Evolutionary conservation across 1,139 yeast species (phyloP).

Genomic region (Diutina neorugosa): DNA sequence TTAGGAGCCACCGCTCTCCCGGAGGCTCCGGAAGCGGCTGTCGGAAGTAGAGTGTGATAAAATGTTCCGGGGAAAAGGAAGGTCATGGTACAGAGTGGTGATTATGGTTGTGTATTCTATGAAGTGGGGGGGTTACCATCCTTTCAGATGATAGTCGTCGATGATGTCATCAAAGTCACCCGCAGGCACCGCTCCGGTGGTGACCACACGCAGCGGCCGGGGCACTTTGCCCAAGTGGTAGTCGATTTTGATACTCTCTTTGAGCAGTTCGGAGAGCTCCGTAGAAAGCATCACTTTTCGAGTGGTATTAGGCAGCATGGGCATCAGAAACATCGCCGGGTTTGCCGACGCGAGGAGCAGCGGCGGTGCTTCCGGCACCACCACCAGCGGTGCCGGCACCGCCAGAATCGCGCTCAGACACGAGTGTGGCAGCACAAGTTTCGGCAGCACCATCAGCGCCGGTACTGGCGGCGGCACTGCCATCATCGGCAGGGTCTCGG

Average conservation of each 20-base stretch:
- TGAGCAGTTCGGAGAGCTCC: constrained; percentile 1
- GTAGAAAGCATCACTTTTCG: background rate
- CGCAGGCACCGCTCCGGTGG: background rate
- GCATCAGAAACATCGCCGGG: background rate
- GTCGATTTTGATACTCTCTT: background rate
- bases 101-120: background rate
- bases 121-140: background rate
- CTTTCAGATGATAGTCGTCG: constrained; percentile 2
- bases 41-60: background rate
- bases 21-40: background rate
- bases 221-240: constrained; percentile 2
- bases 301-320: constrained; percentile 1
- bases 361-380: background rate
- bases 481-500: background rate
- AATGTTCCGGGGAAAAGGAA: background rate
- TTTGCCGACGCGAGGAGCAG: background rate
- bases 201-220: background rate
- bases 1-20: background rate
- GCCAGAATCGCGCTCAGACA: constrained; percentile 1
- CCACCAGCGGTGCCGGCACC: constrained; percentile 4
- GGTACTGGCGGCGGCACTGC: background rate
- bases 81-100: no score
- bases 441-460: background rate
- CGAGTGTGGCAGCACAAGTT: background rate
- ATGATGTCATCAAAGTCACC: background rate